These are phyloP conservation scores for Talaromyces sp. DNA, from an alignment of 2,329 filamentous ascomycete genomes.

Conservation along the genomic window DNA sequence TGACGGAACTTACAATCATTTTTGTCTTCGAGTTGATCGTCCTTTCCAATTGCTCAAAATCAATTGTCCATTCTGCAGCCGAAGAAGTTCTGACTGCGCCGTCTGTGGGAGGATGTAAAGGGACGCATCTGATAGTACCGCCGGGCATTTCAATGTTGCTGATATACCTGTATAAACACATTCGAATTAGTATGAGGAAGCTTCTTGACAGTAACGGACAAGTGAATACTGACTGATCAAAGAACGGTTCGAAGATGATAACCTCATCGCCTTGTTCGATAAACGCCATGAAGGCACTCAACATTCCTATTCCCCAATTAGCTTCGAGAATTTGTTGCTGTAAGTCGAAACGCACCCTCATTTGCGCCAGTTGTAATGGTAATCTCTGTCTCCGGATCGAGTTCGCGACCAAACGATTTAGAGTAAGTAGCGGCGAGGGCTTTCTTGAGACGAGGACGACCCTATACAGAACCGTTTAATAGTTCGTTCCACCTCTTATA, in stretches of 20 bases:
- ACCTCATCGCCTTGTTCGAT: slow-evolving; percentile 93
- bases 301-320: slow-evolving; percentile 59
- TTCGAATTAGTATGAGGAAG: neutral
- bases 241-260: slow-evolving; percentile 97
- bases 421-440: slow-evolving; percentile 91
- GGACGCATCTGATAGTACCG: slow-evolving; percentile 89
- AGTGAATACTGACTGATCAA: slow-evolving; percentile 70
- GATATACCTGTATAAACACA: slow-evolving; percentile 66
- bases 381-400: slow-evolving; percentile 88
- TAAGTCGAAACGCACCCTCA: slow-evolving; percentile 33
- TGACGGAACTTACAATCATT: slow-evolving; percentile 73
- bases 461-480: slow-evolving; percentile 41
- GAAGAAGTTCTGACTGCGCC: slow-evolving; percentile 76
- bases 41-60: slow-evolving; percentile 74
- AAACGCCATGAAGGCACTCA: slow-evolving; percentile 97
- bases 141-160: slow-evolving; percentile 98
- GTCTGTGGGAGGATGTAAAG: slow-evolving; percentile 80
- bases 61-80: slow-evolving; percentile 80
- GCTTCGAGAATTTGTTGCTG: neutral
- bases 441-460: slow-evolving; percentile 83
- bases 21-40: slow-evolving; percentile 82
- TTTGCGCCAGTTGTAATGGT: slow-evolving; percentile 74
- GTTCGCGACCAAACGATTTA: slow-evolving; percentile 72
- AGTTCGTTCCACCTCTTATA: neutral
- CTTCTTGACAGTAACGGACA: neutral